Evolutionary conservation across 495 filamentous ascomycete species (phyloP).

Genomic region (Lasiosphaeria ovina): DNA sequence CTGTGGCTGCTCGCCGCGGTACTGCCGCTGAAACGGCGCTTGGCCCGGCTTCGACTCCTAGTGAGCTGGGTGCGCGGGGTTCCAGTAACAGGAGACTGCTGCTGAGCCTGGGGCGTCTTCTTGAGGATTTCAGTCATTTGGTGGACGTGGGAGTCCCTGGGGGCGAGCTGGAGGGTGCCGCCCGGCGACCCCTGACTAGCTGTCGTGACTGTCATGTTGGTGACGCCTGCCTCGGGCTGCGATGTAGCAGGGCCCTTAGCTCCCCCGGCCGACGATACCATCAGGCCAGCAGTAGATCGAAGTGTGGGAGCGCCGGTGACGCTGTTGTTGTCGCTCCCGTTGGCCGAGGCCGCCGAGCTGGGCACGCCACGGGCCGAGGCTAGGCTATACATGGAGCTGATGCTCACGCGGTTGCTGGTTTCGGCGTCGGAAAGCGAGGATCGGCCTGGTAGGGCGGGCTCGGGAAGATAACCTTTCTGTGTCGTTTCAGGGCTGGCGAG

Average conservation of each 20-base stretch:
- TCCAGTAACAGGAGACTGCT: constrained; percentile 7
- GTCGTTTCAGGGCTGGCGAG: constrained; percentile 24
- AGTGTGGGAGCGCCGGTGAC: constrained; percentile 21
- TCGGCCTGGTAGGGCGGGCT: constrained; percentile 44
- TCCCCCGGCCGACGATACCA: constrained; percentile 31
- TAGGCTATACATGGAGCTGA: constrained; percentile 64
- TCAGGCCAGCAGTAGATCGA: constrained; percentile 36
- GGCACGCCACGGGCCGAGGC: constrained; percentile 52
- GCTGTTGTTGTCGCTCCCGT: constrained; percentile 42
- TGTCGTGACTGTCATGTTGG: constrained; percentile 56
- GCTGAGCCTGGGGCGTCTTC: constrained; percentile 9
- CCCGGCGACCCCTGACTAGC: constrained; percentile 36
- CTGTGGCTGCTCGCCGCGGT: constrained; percentile 71
- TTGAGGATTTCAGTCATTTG: constrained; percentile 37
- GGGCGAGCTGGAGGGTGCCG: constrained; percentile 40
- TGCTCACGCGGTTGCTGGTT: constrained; percentile 62
- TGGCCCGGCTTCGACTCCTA: constrained; percentile 69
- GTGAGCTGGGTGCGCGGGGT: constrained; percentile 42
- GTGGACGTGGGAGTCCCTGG: constrained; percentile 37
- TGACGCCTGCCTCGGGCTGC: constrained; percentile 50
- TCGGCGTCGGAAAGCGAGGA: constrained; percentile 38
- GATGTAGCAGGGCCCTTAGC: constrained; percentile 35
- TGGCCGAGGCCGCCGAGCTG: constrained; percentile 42
- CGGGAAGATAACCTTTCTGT: constrained; percentile 38
- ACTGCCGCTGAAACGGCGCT: constrained; percentile 72